Base-by-base conservation (phyloP, 2,329 filamentous ascomycete genomes). In the Aphanoascus verrucosus region DNA sequence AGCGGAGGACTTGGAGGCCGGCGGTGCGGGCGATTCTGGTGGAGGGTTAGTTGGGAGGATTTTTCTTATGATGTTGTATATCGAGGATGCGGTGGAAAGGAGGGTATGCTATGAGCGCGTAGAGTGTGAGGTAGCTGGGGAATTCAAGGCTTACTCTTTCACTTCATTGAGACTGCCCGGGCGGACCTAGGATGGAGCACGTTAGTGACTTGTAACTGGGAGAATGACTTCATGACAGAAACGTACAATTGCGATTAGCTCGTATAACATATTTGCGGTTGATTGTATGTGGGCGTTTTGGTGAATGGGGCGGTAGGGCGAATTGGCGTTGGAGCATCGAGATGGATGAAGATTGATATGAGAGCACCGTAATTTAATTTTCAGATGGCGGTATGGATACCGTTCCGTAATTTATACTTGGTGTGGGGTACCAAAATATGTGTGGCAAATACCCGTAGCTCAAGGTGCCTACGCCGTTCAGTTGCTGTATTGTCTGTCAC, bases 161-260 rank as follows among this genome's bases (percentile, higher is more conserved):
- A 96, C 90, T 78, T 97, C 91, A 67, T 78, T 76, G 67, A 96
- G 75, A 73, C 82, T 91, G 77, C 88, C 88, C 62, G 89, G 88
- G 67, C 93, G 91, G 75, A 94, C 89, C 93, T 97, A 67, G 53
- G 34, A 8, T 11, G 28, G 15, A 31, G 19, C 9, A 40, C 8
- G 46, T 40, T 28, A 31, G 7, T 12, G 35, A 37, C n/a, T 4
- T 37, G 9, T 14, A 15, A 23, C 12, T 32, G 28, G n/a, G 28
- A 19, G 14, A 35, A 15, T 28, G 12, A 17, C 55, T n/a, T 28
- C 15, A 19, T 46, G 11, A 20, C 41, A 11, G 7, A 2, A 2
- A 53, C 42, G 28, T 75, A 96, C 93, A 74, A 96, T 85, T 70
- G 87, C 93, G 72, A 98, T 93, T 66, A 97, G 77, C 76, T 98